Conservation (phyloP, 2,329 filamentous ascomycete genomes). For the Nigrograna mackinnonii region DNA sequence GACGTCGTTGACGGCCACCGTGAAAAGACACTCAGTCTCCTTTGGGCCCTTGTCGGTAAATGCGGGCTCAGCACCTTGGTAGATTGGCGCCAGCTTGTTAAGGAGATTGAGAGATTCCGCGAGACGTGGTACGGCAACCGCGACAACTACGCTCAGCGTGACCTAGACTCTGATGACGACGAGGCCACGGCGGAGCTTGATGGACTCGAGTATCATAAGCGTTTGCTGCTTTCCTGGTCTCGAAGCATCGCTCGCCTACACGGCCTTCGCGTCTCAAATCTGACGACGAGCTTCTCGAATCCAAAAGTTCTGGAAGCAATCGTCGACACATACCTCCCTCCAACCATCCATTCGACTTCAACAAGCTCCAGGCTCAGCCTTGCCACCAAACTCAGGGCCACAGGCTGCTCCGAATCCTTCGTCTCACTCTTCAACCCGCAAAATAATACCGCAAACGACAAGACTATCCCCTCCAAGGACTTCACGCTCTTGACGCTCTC, state of each 20-base stretch:
- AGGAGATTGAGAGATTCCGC: slow-evolving; percentile 54
- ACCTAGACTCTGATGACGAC: slow-evolving; percentile 37
- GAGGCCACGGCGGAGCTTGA: slow-evolving; percentile 25
- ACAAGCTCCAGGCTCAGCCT: slow-evolving; percentile 19
- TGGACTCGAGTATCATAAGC: slow-evolving; percentile 37
- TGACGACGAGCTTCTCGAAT: slow-evolving; percentile 63
- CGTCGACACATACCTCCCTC: slow-evolving; percentile 58
- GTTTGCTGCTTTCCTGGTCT: slow-evolving; percentile 61
- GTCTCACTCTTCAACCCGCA: slow-evolving; percentile 44
- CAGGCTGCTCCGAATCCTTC: slow-evolving; percentile 51
- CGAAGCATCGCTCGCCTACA: slow-evolving; percentile 52
- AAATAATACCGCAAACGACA: slow-evolving; percentile 18
- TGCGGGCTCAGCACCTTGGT: slow-evolving; percentile 59
- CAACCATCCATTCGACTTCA: slow-evolving; percentile 11
- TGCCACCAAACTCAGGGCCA: slow-evolving; percentile 39
- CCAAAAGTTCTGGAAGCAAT: slow-evolving; percentile 58
- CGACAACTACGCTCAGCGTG: slow-evolving; percentile 31
- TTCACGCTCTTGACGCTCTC: slow-evolving; percentile 61
- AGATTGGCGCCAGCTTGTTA: slow-evolving; percentile 57
- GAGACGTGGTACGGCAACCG: slow-evolving; percentile 30
- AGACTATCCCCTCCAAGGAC: slow-evolving; percentile 54
- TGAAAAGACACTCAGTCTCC: slow-evolving; percentile 64
- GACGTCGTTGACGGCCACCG: slow-evolving; percentile 68
- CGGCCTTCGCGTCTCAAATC: slow-evolving; percentile 53
- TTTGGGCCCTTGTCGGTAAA: slow-evolving; percentile 63